Conservation (phyloP, 1,139 yeast species). For the Dujonia santamariae region DNA sequence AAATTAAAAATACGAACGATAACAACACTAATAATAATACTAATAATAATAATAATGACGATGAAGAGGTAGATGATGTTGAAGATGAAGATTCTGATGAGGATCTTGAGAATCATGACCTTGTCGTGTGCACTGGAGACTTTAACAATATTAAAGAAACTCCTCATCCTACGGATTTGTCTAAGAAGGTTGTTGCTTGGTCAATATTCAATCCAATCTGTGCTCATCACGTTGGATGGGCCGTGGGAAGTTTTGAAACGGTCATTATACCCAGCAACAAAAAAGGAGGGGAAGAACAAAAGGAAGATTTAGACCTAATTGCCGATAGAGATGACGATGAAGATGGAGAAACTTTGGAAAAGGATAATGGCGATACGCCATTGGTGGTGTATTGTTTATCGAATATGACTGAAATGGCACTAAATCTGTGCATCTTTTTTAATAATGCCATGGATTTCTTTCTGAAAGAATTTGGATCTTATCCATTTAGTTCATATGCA, state of each 20-base stretch:
- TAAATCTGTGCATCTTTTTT: slow-evolving; percentile 73
- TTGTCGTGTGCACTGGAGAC: slow-evolving; percentile 78
- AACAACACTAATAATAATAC: too few relatives aligned
- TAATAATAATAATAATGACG: slow-evolving; percentile 5
- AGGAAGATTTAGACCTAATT: slow-evolving; percentile 18
- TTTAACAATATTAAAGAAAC: slow-evolving; percentile 47
- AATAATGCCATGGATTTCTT: slow-evolving; percentile 79
- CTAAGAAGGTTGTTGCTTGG: slow-evolving; percentile 76
- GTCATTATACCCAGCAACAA: slow-evolving; percentile 43
- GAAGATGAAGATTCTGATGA: slow-evolving; percentile 42
- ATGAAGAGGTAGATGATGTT: slow-evolving; percentile 14
- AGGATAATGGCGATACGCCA: slow-evolving; percentile 41
- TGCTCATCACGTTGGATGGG: slow-evolving; percentile 97
- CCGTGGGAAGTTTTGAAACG: slow-evolving; percentile 80
- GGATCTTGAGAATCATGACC: slow-evolving; percentile 50
- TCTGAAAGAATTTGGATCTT: slow-evolving; percentile 88
- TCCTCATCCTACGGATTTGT: slow-evolving; percentile 54
- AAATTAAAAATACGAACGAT: slow-evolving; percentile 13
- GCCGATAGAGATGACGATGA: slow-evolving; percentile 8
- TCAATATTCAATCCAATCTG: slow-evolving; percentile 84
- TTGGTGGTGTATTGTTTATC: slow-evolving; percentile 59
- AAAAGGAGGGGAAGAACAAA: slow-evolving; percentile 40
- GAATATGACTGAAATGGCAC: slow-evolving; percentile 54
- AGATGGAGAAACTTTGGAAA: slow-evolving; percentile 22
- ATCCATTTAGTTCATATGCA: slow-evolving; percentile 82